Percentiles rank a stretch among this genome's conserved stretches.
These are phyloP conservation scores for Venturiaceae sp. DNA, from an alignment of 2,329 filamentous ascomycete genomes.

Conservation along the genomic window DNA sequence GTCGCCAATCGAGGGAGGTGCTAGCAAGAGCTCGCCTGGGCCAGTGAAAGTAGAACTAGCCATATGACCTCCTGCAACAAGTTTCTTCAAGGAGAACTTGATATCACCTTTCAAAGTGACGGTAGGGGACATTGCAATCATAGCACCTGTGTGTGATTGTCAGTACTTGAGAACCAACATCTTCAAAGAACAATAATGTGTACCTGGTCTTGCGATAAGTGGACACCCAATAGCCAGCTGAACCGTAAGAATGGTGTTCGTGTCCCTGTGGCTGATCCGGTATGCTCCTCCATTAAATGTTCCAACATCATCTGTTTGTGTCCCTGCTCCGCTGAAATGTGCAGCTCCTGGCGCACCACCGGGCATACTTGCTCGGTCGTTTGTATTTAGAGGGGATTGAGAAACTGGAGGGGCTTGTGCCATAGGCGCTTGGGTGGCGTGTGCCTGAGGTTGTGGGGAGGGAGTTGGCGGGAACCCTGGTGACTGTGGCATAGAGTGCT, in stretches of 20 bases:
- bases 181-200: neutral
- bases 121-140: constrained; percentile 92
- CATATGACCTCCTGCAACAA: constrained; percentile 76
- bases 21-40: constrained; percentile 81
- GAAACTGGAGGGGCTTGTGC: constrained; percentile 19
- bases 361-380: constrained; percentile 18
- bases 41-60: constrained; percentile 72
- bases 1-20: constrained; percentile 72
- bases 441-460: constrained; percentile 10
- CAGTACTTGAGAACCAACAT: neutral
- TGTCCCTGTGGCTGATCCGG: constrained; percentile 83
- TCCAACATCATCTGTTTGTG: constrained; percentile 75
- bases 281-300: constrained; percentile 96
- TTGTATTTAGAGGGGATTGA: constrained; percentile 20
- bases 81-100: constrained; percentile 85
- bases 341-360: constrained; percentile 32
- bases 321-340: constrained; percentile 54
- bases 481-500: neutral
- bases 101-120: constrained; percentile 73
- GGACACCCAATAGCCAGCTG: constrained; percentile 87
- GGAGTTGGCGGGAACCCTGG: constrained; percentile 10
- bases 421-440: constrained; percentile 11
- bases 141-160: constrained; percentile 46
- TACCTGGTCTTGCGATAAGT: constrained; percentile 67
- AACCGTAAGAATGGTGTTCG: constrained; percentile 79